phyloP scores from a whole-genome alignment of 31 red algal species.

The Odonthalia washingtoniensis region DNA sequence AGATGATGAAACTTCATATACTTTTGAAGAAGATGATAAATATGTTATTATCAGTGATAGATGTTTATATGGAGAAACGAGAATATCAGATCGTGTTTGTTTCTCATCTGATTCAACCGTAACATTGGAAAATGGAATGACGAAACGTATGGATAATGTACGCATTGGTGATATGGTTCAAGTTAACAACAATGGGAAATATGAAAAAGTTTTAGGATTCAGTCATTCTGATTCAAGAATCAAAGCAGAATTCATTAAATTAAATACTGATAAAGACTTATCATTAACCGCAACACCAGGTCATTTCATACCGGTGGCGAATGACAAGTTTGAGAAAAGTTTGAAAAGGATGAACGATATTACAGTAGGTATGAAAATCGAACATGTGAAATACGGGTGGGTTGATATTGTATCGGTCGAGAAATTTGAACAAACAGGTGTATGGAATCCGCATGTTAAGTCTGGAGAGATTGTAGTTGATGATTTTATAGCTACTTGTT shows the following conservation, averaged over 20 bases:
- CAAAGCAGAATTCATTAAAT: not conserved
- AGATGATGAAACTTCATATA: conserved; percentile 3
- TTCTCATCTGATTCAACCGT: conserved; percentile 58
- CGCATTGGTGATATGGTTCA: conserved; percentile 52
- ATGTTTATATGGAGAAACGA: conserved; percentile 51
- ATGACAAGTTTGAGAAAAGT: no score
- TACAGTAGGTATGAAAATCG: not conserved
- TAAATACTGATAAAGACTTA: not conserved
- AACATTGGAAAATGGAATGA: conserved; percentile 24
- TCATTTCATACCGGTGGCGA: not conserved
- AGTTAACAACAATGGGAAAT: not conserved
- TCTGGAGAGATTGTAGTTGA: not conserved
- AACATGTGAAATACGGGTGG: not conserved
- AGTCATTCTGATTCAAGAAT: not conserved
- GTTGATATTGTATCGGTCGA: not conserved
- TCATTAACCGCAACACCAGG: not conserved
- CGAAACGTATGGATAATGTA: conserved; percentile 42
- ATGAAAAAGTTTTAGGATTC: not conserved
- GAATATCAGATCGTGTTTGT: conserved; percentile 34
- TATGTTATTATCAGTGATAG: conserved; percentile 47
- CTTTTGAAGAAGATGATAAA: conserved; percentile 45
- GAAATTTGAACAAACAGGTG: not conserved
- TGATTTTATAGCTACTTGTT: not conserved
- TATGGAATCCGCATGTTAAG: not conserved
- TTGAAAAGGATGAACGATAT: not conserved